These are phyloP conservation scores for Aureobasidium sp. DNA, from an alignment of 2,329 filamentous ascomycete species.

Conservation along the genomic window DNA sequence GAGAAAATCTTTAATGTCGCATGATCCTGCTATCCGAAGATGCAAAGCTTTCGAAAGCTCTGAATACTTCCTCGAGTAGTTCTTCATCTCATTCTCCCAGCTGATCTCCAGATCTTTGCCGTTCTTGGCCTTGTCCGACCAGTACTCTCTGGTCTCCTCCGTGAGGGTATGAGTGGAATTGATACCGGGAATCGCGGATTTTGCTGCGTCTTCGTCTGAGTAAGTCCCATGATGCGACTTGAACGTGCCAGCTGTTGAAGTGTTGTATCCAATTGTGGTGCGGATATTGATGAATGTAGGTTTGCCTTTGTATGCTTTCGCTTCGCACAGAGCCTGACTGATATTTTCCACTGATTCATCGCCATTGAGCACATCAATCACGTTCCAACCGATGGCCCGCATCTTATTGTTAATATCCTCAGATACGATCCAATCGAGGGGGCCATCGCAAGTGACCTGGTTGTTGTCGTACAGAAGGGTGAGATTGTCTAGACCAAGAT, in stretches of 20 bases:
- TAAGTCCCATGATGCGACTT: constrained; percentile 66
- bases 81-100: constrained; percentile 53
- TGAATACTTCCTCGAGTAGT: constrained; percentile 52
- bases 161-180: constrained; percentile 59
- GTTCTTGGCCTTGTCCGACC: constrained; percentile 49
- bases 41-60: constrained; percentile 57
- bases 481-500: constrained; percentile 62
- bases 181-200: constrained; percentile 62
- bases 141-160: constrained; percentile 41
- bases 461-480: constrained; percentile 68
- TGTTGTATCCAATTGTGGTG: constrained; percentile 63
- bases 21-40: constrained; percentile 54
- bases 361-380: constrained; percentile 61
- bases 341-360: constrained; percentile 57
- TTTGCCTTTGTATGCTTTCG: constrained; percentile 42
- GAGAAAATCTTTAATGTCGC: too few species aligned
- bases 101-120: constrained; percentile 53
- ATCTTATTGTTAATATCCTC: constrained; percentile 67
- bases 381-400: constrained; percentile 61
- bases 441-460: constrained; percentile 65
- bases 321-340: constrained; percentile 51
- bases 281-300: constrained; percentile 64
- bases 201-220: constrained; percentile 57
- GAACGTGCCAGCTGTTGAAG: constrained; percentile 54
- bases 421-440: constrained; percentile 57